Evolutionary conservation across 2,329 filamentous ascomycete genomes (phyloP).

Genomic region (Pestalotiopsis sp.): DNA sequence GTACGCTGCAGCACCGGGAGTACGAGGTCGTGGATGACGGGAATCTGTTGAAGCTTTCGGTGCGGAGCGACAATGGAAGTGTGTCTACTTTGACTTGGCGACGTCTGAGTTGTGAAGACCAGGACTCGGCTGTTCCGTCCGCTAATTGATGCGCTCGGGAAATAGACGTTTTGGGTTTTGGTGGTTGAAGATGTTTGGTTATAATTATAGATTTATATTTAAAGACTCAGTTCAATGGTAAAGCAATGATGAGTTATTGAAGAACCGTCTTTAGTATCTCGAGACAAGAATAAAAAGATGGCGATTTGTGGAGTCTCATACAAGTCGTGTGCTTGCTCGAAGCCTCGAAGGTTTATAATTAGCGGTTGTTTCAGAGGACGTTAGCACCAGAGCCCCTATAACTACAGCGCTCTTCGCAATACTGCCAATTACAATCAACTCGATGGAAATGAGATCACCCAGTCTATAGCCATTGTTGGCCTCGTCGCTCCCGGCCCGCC

Average conservation of each 20-base stretch:
- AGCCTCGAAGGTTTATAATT: too few relatives aligned
- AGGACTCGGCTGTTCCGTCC: not conserved
- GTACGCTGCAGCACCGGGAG: slow-evolving; percentile 14
- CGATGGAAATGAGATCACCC: too few relatives aligned
- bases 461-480: slow-evolving; percentile 41
- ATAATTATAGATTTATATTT: too few relatives aligned
- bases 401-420: not conserved
- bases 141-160: not conserved
- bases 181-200: too few relatives aligned
- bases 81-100: not conserved
- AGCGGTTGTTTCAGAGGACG: not conserved
- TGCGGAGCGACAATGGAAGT: not conserved
- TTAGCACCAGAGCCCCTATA: not conserved
- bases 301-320: too few relatives aligned
- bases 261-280: too few relatives aligned
- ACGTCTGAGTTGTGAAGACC: not conserved
- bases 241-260: too few relatives aligned
- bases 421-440: not conserved
- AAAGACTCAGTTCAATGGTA: too few relatives aligned
- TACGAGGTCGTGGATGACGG: not conserved
- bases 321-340: too few relatives aligned
- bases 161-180: too few relatives aligned
- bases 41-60: not conserved
- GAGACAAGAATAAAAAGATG: too few relatives aligned
- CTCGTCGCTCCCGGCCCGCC: slow-evolving; percentile 31